Evolutionary conservation across 1,139 yeast species (phyloP).

Genomic region (Chernovozyma aurita): DNA sequence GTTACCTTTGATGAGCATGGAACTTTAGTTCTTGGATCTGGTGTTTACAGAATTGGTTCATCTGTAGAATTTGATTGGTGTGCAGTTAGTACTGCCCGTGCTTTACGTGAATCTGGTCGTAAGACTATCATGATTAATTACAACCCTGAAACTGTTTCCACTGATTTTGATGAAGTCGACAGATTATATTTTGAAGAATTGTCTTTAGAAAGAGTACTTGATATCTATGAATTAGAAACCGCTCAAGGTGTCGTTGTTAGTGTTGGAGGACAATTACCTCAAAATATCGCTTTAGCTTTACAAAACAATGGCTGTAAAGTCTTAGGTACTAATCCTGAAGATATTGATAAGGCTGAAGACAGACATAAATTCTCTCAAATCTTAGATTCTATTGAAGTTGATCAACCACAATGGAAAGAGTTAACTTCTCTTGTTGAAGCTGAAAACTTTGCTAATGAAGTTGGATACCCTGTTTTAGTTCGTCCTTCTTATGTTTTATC

Average conservation of each 20-base stretch:
- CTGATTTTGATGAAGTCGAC: constrained; percentile 98
- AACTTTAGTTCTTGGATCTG: constrained; percentile 92
- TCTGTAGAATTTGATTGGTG: constrained; percentile 99
- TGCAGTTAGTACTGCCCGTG: constrained; percentile 95
- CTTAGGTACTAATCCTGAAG: constrained; percentile 91
- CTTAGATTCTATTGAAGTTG: constrained; percentile 63
- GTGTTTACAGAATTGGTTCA: constrained; percentile 97
- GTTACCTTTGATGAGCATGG: constrained; percentile 85
- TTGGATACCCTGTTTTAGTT: constrained; percentile 92
- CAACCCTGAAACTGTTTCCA: constrained; percentile 97
- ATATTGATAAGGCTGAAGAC: constrained; percentile 96
- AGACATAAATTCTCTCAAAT: constrained; percentile 96
- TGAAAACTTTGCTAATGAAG: constrained; percentile 75
- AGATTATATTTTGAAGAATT: constrained; percentile 94
- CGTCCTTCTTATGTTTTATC: constrained; percentile 97
- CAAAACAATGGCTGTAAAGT: constrained; percentile 84
- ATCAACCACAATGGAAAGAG: constrained; percentile 96
- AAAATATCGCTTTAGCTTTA: constrained; percentile 85
- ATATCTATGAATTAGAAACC: constrained; percentile 88
- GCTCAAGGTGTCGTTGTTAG: constrained; percentile 91
- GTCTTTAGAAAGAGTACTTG: constrained; percentile 93
- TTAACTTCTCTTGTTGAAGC: constrained; percentile 84
- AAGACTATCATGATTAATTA: constrained; percentile 95
- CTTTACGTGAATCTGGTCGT: constrained; percentile 80
- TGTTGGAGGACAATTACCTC: constrained; percentile 97